phyloP scores from a whole-genome alignment of 176 grass and related monocot genomes.

The Tuctoria greenei region DNA sequence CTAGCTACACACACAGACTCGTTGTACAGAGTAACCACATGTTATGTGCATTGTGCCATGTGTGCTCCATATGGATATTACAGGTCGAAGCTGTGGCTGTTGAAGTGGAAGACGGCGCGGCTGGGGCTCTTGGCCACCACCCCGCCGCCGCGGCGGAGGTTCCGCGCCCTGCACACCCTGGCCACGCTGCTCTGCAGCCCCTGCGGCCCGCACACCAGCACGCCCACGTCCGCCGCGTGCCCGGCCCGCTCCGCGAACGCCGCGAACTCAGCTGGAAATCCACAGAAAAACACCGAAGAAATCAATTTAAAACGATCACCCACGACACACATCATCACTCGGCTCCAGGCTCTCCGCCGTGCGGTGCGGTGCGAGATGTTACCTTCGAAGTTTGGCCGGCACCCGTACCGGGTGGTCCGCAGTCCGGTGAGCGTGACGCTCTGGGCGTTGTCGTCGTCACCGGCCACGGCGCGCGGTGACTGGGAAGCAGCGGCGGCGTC shows the following conservation, averaged over 20 bases:
- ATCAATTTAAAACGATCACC: background rate
- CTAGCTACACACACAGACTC: too few relatives aligned
- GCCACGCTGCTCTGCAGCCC: slow-evolving; percentile 77
- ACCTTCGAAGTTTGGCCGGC: slow-evolving; percentile 87
- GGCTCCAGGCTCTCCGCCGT: background rate
- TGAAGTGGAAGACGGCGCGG: slow-evolving; percentile 83
- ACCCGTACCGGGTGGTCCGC: slow-evolving; percentile 65
- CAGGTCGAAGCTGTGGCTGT: slow-evolving; percentile 80
- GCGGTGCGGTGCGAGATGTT: background rate
- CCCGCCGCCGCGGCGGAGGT: slow-evolving; percentile 47
- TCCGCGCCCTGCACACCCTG: slow-evolving; percentile 70
- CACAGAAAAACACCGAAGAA: background rate
- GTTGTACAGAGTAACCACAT: too few relatives aligned
- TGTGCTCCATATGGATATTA: background rate
- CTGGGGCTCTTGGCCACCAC: slow-evolving; percentile 15
- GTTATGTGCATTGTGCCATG: too few relatives aligned
- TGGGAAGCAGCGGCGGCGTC: slow-evolving; percentile 9
- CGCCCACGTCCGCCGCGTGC: slow-evolving; percentile 39
- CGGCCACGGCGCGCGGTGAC: slow-evolving; percentile 1
- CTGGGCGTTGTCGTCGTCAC: background rate
- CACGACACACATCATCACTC: background rate
- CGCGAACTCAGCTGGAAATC: slow-evolving; percentile 41
- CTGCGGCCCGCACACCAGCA: slow-evolving; percentile 76
- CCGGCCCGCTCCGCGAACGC: slow-evolving; percentile 45
- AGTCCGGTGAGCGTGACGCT: slow-evolving; percentile 43